phyloP scores from a whole-genome alignment of 495 filamentous ascomycete genomes.

The Glarea lozoyensis region DNA sequence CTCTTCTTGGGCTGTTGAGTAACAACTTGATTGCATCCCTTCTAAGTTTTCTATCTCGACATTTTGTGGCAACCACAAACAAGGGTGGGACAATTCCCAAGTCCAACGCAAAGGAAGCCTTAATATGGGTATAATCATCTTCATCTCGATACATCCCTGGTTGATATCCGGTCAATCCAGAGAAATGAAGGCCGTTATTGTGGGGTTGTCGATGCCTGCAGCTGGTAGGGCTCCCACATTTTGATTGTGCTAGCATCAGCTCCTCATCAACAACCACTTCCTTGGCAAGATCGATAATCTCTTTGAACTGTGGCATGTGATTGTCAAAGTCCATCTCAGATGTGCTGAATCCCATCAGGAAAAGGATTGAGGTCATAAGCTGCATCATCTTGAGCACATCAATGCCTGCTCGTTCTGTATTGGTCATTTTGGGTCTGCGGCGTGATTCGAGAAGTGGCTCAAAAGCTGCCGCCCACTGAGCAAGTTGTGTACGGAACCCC shows the following conservation, averaged over 20 bases:
- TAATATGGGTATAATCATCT: conserved; percentile 17
- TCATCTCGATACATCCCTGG: conserved; percentile 6
- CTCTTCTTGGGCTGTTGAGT: conserved; percentile 27
- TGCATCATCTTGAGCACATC: conserved; percentile 47
- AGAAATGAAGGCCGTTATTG: neutral
- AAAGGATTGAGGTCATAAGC: conserved; percentile 40
- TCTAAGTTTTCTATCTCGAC: conserved; percentile 35
- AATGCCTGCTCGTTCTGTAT: conserved; percentile 44
- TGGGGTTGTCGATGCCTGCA: conserved; percentile 9
- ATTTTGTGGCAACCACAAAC: conserved; percentile 32
- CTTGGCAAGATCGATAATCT: conserved; percentile 19
- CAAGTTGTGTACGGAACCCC: conserved; percentile 28
- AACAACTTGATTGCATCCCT: conserved; percentile 35
- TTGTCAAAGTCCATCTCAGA: conserved; percentile 20
- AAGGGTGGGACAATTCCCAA: conserved; percentile 31
- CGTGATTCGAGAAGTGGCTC: conserved; percentile 38
- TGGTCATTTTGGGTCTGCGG: conserved; percentile 35
- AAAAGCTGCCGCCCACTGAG: conserved; percentile 42
- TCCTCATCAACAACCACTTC: conserved; percentile 22
- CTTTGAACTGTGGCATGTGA: conserved; percentile 12
- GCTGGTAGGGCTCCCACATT: conserved; percentile 9
- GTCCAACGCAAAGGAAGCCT: conserved; percentile 23
- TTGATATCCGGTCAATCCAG: conserved; percentile 5
- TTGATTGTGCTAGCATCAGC: conserved; percentile 12
- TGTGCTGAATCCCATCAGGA: conserved; percentile 39